Conservation (phyloP, 1,284 basidiomycete genomes). For the Pseudozyma sp. region DNA sequence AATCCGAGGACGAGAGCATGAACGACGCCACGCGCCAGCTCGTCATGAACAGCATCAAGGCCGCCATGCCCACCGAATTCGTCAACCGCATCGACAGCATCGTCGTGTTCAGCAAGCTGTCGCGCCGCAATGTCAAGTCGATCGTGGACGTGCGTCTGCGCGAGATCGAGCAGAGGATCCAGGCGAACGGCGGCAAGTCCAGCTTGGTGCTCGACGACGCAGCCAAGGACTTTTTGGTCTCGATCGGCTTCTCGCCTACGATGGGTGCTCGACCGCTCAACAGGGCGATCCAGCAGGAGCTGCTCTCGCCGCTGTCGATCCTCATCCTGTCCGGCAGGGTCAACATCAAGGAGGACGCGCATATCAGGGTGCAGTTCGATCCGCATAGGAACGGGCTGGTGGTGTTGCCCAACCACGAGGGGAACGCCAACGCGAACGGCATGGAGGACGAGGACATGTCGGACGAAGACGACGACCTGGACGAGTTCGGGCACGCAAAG, state of each 20-base stretch:
- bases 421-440: slow-evolving; percentile 9
- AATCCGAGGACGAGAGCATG: slow-evolving; percentile 70
- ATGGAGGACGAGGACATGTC: slow-evolving; percentile 62
- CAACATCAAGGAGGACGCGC: slow-evolving; percentile 83
- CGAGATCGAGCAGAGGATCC: slow-evolving; percentile 80
- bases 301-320: slow-evolving; percentile 90
- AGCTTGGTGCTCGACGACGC: slow-evolving; percentile 79
- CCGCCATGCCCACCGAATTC: slow-evolving; percentile 74
- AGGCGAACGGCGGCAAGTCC: slow-evolving; percentile 80
- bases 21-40: slow-evolving; percentile 69
- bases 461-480: slow-evolving; percentile 64
- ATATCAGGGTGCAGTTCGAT: slow-evolving; percentile 82
- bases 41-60: slow-evolving; percentile 72
- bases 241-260: slow-evolving; percentile 72
- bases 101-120: slow-evolving; percentile 73
- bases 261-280: slow-evolving; percentile 84
- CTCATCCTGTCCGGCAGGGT: slow-evolving; percentile 86
- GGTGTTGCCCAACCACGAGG: slow-evolving; percentile 84
- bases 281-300: slow-evolving; percentile 89
- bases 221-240: slow-evolving; percentile 81
- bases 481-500: slow-evolving; percentile 29
- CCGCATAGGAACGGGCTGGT: slow-evolving; percentile 82
- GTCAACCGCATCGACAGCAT: slow-evolving; percentile 73
- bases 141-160: slow-evolving; percentile 73
- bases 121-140: slow-evolving; percentile 71